Evolutionary conservation across 192 early-diverging fungal species (phyloP).

Genomic region (Coemansia sp.): DNA sequence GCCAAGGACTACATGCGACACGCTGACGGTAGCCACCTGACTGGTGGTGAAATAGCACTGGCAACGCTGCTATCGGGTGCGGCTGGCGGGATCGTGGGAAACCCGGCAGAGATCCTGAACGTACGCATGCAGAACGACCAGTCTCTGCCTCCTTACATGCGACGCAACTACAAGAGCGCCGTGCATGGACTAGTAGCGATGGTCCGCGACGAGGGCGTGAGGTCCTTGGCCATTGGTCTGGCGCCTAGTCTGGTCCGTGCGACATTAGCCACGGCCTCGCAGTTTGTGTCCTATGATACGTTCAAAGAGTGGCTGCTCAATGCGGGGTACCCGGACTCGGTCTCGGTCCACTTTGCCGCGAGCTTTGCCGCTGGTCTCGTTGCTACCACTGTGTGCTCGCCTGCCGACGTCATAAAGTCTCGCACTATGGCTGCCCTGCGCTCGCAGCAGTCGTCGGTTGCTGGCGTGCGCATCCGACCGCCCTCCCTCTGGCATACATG

Average conservation of each 20-base stretch:
- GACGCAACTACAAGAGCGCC: constrained; percentile 74
- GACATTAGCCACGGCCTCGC: constrained; percentile 76
- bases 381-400: constrained; percentile 79
- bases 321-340: constrained; percentile 63
- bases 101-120: constrained; percentile 80
- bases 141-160: constrained; percentile 60
- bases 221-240: constrained; percentile 82
- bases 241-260: constrained; percentile 89
- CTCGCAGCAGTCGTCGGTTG: constrained; percentile 3
- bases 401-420: constrained; percentile 81
- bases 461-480: constrained; percentile 32
- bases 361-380: constrained; percentile 75
- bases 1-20: constrained; percentile 28
- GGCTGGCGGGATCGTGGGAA: constrained; percentile 69
- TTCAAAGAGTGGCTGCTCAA: constrained; percentile 68
- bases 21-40: constrained; percentile 13
- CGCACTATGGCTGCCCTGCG: constrained; percentile 71
- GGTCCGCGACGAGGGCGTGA: constrained; percentile 69
- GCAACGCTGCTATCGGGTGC: constrained; percentile 47
- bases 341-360: constrained; percentile 68
- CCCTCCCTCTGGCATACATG: constrained; percentile 37
- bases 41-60: constrained; percentile 6
- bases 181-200: constrained; percentile 71
- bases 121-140: constrained; percentile 86
- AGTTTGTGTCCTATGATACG: constrained; percentile 76